Evolutionary conservation across 108 stramenopile species (phyloP).

Genomic region (Nannochloropsis gaditana): DNA sequence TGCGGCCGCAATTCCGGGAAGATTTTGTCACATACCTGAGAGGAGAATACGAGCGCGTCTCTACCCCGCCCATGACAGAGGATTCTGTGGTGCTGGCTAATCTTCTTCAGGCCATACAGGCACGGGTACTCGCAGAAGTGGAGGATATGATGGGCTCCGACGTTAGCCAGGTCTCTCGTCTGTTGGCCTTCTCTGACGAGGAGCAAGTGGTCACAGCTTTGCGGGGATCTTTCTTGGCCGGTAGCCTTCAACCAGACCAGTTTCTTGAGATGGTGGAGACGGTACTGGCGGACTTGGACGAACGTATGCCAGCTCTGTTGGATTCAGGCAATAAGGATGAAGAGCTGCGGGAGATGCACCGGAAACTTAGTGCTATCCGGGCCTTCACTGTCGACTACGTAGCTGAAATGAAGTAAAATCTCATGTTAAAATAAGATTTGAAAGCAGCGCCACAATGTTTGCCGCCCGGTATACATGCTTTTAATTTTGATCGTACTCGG

Average conservation of each 20-base stretch:
- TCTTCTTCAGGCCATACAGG: background rate
- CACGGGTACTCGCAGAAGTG: background rate
- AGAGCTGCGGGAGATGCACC: slow-evolving; percentile 14
- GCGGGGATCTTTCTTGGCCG: slow-evolving; percentile 9
- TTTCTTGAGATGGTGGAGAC: slow-evolving; percentile 18
- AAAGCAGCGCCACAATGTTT: too few relatives aligned
- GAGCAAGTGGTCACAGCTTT: slow-evolving; percentile 14
- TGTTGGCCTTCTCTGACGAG: slow-evolving; percentile 12
- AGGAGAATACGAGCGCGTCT: background rate
- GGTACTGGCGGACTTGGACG: slow-evolving; percentile 11
- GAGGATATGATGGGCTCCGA: slow-evolving; percentile 8
- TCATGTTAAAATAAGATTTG: too few relatives aligned
- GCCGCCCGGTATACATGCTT: too few relatives aligned
- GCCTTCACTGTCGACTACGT: background rate
- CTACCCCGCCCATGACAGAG: background rate
- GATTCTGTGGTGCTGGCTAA: slow-evolving; percentile 5
- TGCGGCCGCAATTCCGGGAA: background rate
- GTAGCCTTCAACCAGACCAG: background rate
- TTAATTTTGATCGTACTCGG: too few relatives aligned
- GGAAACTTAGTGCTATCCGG: background rate
- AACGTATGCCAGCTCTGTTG: slow-evolving; percentile 7
- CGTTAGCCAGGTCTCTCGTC: background rate
- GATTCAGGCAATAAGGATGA: background rate
- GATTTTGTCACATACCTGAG: background rate
- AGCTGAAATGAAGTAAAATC: background rate